phyloP scores from a whole-genome alignment of 169 alveolate genomes.

The Eimeria acervulina region DNA sequence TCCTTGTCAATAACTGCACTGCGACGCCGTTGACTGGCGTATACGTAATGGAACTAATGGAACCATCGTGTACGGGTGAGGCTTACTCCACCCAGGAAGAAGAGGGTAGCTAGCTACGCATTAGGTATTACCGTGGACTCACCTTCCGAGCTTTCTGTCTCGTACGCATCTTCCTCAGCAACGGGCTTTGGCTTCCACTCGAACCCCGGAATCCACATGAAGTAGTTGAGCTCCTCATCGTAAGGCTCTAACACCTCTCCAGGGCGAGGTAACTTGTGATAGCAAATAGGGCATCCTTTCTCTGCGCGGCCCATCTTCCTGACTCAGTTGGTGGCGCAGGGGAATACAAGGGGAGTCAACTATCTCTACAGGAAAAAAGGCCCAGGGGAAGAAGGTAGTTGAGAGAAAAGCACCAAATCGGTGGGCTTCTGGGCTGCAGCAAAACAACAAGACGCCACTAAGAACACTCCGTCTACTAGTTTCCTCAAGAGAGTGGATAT shows the following conservation, averaged over 20 bases:
- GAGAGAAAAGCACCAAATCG: background rate
- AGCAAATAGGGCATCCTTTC: constrained; percentile 87
- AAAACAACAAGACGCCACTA: background rate
- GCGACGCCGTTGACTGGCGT: background rate
- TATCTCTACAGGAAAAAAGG: background rate
- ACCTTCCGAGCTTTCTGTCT: constrained; percentile 75
- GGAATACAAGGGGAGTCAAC: background rate
- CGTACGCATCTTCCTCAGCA: constrained; percentile 82
- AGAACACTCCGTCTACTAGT: background rate
- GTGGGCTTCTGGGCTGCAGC: background rate
- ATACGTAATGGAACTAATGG: too few relatives aligned
- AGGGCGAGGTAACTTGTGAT: constrained; percentile 86
- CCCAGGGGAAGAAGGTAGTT: background rate
- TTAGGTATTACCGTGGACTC: too few relatives aligned
- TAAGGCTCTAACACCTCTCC: constrained; percentile 87
- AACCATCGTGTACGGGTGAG: too few relatives aligned
- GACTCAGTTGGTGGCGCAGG: background rate
- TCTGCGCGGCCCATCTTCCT: constrained; percentile 84
- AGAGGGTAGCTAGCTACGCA: too few relatives aligned
- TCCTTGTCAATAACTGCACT: background rate
- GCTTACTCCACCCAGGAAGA: too few relatives aligned
- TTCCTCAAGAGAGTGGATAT: background rate
- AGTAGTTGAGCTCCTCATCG: constrained; percentile 87
- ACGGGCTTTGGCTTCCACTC: constrained; percentile 89
- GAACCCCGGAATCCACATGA: constrained; percentile 90